Conservation (phyloP, 2,329 filamentous ascomycete genomes). For the Fusarium cicatricum region DNA sequence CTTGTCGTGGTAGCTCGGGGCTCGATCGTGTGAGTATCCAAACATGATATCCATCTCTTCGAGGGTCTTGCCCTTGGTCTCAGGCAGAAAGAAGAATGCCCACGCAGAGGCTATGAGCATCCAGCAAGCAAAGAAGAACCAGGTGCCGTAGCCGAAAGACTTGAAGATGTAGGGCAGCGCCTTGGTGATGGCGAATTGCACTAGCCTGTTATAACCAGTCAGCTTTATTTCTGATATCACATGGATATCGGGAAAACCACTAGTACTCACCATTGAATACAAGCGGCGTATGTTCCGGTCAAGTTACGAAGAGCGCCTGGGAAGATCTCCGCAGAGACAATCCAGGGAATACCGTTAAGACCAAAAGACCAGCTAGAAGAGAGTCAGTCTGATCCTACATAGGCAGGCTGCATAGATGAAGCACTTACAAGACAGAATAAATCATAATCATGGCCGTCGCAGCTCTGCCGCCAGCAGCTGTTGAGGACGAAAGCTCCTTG, state of each 20-base stretch:
- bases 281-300: slow-evolving; percentile 52
- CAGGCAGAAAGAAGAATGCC: slow-evolving; percentile 61
- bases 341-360: slow-evolving; percentile 57
- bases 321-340: slow-evolving; percentile 56
- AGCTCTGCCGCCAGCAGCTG: slow-evolving; percentile 57
- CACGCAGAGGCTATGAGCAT: slow-evolving; percentile 58
- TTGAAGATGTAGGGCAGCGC: slow-evolving; percentile 55
- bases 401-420: rapidly evolving
- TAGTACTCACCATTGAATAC: slow-evolving; percentile 49
- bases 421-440: slow-evolving; percentile 60
- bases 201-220: slow-evolving; percentile 31
- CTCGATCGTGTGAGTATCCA: slow-evolving; percentile 36
- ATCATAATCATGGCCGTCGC: slow-evolving; percentile 64
- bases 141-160: slow-evolving; percentile 58
- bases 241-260: rapidly evolving
- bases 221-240: not conserved
- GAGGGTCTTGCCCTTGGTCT: slow-evolving; percentile 63
- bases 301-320: slow-evolving; percentile 53
- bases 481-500: slow-evolving; percentile 51
- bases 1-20: slow-evolving; percentile 20
- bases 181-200: slow-evolving; percentile 54
- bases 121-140: slow-evolving; percentile 64
- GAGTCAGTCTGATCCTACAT: not conserved
- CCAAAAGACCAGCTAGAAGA: slow-evolving; percentile 52
- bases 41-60: slow-evolving; percentile 59